Percentiles rank a stretch among this genome's conserved stretches.
These are phyloP conservation scores for Aspergillus tubingensis DNA, from an alignment of 2,329 filamentous ascomycete genomes.

Conservation along the genomic window DNA sequence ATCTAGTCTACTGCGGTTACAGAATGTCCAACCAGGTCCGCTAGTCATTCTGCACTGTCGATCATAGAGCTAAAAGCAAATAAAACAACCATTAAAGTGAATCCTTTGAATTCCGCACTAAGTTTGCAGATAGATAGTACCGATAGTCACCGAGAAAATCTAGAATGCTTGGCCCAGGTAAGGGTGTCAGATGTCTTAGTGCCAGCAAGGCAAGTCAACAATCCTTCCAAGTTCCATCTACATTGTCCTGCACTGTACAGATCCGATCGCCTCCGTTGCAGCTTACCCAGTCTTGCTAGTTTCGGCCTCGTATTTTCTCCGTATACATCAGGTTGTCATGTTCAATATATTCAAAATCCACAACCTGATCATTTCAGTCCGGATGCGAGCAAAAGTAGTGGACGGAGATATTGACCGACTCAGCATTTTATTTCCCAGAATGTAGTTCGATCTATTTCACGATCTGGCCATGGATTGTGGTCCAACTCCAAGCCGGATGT, in stretches of 20 bases:
- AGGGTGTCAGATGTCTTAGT: conserved; percentile 13
- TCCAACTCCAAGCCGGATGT: too few relatives aligned
- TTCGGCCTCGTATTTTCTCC: too few relatives aligned
- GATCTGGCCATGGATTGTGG: too few relatives aligned
- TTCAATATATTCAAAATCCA: too few relatives aligned
- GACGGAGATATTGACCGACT: too few relatives aligned
- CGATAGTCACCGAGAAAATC: conserved; percentile 5
- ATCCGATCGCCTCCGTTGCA: not conserved
- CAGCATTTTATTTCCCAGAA: too few relatives aligned
- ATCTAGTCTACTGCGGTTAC: not conserved
- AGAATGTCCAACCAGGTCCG: not conserved
- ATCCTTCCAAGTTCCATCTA: not conserved
- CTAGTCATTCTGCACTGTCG: not conserved
- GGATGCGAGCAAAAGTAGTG: not conserved
- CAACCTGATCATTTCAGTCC: not conserved
- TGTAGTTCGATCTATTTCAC: too few relatives aligned
- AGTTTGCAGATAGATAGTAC: not conserved
- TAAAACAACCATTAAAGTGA: not conserved
- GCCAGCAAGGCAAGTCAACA: not conserved
- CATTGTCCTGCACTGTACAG: not conserved
- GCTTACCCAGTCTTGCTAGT: not conserved
- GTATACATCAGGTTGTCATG: too few relatives aligned
- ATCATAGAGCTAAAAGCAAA: not conserved
- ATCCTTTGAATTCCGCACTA: not conserved
- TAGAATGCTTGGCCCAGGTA: conserved; percentile 27